A percentile compares a stretch with the other conserved stretches of the same genome.
Conservation (phyloP, 129 eudicot species). For the carrot (Daucus carota) region DNA sequence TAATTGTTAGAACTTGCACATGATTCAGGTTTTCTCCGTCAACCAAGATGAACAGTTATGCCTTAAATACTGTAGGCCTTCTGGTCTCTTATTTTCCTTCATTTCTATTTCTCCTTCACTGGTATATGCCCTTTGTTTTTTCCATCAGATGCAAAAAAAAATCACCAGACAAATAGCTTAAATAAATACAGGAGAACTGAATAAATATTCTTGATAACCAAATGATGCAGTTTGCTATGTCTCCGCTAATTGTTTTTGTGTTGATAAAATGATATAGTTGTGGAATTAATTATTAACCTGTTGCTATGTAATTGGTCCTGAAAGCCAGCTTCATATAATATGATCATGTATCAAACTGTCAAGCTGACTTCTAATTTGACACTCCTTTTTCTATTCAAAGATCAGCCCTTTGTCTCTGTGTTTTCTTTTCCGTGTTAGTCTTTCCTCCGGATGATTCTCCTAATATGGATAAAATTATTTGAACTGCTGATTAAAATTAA, state of each 20-base stretch:
- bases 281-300: neutral
- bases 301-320: neutral
- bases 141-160: neutral
- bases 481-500: too few species aligned
- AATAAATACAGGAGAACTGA: neutral
- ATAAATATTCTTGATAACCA: neutral
- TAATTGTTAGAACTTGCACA: neutral
- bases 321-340: conserved; percentile 1
- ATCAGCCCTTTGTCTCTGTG: too few species aligned
- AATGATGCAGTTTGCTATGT: neutral
- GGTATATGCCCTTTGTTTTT: neutral
- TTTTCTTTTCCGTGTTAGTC: too few species aligned
- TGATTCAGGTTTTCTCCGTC: neutral
- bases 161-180: neutral
- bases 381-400: too few species aligned
- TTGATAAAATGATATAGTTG: neutral
- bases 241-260: neutral
- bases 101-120: neutral
- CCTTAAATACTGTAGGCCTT: neutral
- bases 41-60: neutral
- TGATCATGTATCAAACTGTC: too few species aligned
- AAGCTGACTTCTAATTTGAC: neutral
- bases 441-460: too few species aligned
- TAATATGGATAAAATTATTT: too few species aligned
- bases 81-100: neutral